These are phyloP conservation scores for Dipteronia sinensis DNA, from an alignment of 345 rosid species.

Conservation along the genomic window DNA sequence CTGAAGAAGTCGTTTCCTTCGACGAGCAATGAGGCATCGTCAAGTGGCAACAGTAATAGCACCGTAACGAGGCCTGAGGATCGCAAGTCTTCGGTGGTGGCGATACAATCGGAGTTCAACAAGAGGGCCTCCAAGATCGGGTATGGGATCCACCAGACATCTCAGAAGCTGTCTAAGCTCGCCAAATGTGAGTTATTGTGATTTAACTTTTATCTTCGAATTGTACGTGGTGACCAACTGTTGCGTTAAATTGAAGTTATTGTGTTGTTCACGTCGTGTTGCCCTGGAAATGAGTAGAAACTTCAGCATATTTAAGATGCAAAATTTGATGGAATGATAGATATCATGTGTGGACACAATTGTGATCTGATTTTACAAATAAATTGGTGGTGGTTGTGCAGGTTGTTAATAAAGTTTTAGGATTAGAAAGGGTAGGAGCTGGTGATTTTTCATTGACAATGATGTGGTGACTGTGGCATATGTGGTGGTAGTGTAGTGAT, in stretches of 20 bases:
- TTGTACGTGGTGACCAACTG: not conserved
- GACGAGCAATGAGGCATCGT: constrained; percentile 28
- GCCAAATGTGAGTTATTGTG: constrained; percentile 59
- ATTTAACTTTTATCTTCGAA: not conserved
- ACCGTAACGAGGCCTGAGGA: constrained; percentile 37
- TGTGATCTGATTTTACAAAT: not conserved
- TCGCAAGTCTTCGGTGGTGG: constrained; percentile 48
- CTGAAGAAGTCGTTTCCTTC: constrained; percentile 42
- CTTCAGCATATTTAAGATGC: not conserved
- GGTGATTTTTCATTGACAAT: not conserved
- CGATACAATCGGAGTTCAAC: constrained; percentile 65
- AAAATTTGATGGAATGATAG: not conserved
- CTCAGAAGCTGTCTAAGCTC: constrained; percentile 77
- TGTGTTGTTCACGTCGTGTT: not conserved
- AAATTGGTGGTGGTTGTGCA: not conserved
- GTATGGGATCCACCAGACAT: constrained; percentile 71
- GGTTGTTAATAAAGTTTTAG: not conserved
- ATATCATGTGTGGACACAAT: not conserved
- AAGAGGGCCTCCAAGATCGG: constrained; percentile 63
- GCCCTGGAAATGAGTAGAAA: not conserved
- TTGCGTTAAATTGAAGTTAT: not conserved
- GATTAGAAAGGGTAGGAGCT: not conserved
- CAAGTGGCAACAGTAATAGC: constrained; percentile 13
- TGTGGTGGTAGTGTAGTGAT: not conserved
- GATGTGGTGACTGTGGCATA: not conserved